phyloP scores from a whole-genome alignment of 768 basidiomycete genomes.

The Chalciporus chontae region DNA sequence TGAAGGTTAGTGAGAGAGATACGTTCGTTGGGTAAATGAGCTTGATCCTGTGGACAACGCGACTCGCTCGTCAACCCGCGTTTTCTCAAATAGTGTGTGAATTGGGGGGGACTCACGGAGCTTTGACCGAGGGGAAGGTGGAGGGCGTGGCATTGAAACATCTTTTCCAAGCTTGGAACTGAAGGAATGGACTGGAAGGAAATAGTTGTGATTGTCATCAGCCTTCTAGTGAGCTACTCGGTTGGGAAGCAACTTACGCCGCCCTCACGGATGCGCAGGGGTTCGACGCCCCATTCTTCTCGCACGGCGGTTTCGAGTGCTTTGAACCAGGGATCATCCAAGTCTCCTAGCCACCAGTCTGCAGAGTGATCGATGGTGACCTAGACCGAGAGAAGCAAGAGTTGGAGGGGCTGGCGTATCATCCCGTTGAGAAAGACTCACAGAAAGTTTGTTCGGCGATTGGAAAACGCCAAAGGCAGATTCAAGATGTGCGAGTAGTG shows the following conservation, averaged over 20 bases:
- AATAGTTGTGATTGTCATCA: not conserved
- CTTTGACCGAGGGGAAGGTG: conserved; percentile 96
- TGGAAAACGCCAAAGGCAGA: conserved; percentile 53
- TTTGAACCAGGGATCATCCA: conserved; percentile 83
- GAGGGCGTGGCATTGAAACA: conserved; percentile 82
- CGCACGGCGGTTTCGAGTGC: conserved; percentile 78
- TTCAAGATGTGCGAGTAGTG: conserved; percentile 57
- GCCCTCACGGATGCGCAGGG: conserved; percentile 88
- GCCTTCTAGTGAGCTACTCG: not conserved
- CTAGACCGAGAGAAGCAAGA: conserved; percentile 36
- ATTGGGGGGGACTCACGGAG: conserved; percentile 47
- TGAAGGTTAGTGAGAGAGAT: conserved; percentile 81
- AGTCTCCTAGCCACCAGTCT: conserved; percentile 94
- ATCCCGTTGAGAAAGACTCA: conserved; percentile 25
- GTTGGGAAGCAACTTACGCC: conserved; percentile 53
- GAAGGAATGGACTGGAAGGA: conserved; percentile 80
- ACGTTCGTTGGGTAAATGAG: conserved; percentile 90
- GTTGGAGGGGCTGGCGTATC: not conserved
- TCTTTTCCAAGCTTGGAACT: conserved; percentile 89
- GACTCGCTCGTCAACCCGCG: not conserved
- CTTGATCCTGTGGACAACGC: conserved; percentile 63
- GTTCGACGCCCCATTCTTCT: conserved; percentile 85
- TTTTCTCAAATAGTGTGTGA: not conserved
- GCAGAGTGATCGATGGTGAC: conserved; percentile 78
- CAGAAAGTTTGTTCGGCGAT: conserved; percentile 73